Percentiles rank a stretch among this genome's conserved stretches.
phyloP scores from a whole-genome alignment of 495 filamentous ascomycete genomes.

The Tuber magnatum region DNA sequence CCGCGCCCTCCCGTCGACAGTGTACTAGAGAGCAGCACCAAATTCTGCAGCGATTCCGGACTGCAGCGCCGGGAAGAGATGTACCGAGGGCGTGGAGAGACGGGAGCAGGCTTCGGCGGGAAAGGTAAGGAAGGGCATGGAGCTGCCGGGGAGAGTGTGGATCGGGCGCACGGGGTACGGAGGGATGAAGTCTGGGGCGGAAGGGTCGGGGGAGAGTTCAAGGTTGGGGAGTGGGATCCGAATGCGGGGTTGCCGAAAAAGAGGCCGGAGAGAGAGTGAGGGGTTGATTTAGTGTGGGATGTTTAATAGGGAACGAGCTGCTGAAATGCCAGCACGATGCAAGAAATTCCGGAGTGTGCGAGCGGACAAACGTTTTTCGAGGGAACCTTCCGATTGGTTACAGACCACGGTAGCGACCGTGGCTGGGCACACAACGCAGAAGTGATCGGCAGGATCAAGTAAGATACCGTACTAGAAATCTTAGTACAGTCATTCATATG shows the following conservation, averaged over 20 bases:
- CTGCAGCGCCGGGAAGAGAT: conserved; percentile 2
- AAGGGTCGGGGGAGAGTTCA: conserved; percentile 5
- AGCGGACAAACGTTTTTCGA: too few relatives aligned
- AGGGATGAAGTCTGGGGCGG: neutral
- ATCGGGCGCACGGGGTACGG: conserved; percentile 15
- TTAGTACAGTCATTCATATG: too few relatives aligned
- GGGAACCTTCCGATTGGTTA: too few relatives aligned
- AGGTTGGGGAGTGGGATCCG: conserved; percentile 13
- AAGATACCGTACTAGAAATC: too few relatives aligned
- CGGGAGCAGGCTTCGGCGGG: conserved; percentile 9
- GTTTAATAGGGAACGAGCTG: neutral
- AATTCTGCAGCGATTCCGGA: conserved; percentile 17
- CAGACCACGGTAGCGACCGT: too few relatives aligned
- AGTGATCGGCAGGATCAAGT: too few relatives aligned
- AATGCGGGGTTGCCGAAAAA: neutral
- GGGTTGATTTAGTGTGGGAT: neutral
- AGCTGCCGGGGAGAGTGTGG: conserved; percentile 9
- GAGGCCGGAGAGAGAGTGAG: conserved; percentile 7
- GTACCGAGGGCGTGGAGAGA: conserved; percentile 5
- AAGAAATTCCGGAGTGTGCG: too few relatives aligned
- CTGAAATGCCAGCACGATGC: too few relatives aligned
- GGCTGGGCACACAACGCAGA: too few relatives aligned
- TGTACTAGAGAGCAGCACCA: conserved; percentile 20
- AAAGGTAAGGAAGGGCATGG: conserved; percentile 13
- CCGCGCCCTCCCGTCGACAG: conserved; percentile 23